These are phyloP conservation scores for Dillenia turbinata DNA, from an alignment of 164 flowering plant genomes.

Conservation along the genomic window DNA sequence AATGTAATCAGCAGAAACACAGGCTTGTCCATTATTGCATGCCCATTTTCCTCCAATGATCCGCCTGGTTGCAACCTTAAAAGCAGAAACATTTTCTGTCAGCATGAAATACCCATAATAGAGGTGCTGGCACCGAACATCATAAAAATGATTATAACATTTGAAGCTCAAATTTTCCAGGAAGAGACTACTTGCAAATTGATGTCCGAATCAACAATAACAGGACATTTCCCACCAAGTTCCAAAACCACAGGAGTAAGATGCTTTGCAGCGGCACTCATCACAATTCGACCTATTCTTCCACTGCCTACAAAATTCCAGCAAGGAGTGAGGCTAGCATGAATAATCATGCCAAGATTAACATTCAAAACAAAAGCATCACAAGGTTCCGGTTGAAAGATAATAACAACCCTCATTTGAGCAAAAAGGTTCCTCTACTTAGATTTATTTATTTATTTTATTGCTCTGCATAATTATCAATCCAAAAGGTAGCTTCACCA, in stretches of 20 bases:
- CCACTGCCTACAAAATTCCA: constrained; percentile 52
- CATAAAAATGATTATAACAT: neutral
- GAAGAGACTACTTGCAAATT: constrained; percentile 48
- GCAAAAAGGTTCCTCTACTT: too few relatives aligned
- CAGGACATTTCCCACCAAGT: constrained; percentile 97
- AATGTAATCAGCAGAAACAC: constrained; percentile 57
- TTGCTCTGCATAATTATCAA: too few relatives aligned
- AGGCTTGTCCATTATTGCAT: constrained; percentile 71
- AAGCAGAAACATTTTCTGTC: constrained; percentile 6
- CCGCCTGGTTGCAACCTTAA: constrained; percentile 66
- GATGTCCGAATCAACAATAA: constrained; percentile 65
- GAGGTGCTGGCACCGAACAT: neutral
- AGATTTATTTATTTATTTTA: too few relatives aligned
- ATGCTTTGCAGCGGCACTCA: constrained; percentile 95
- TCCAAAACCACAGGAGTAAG: constrained; percentile 92
- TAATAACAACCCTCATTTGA: too few relatives aligned
- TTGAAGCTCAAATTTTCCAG: neutral
- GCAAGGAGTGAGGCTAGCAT: neutral
- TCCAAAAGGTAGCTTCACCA: too few relatives aligned
- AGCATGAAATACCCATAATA: neutral
- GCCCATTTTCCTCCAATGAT: constrained; percentile 67
- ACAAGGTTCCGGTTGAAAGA: neutral
- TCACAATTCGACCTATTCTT: constrained; percentile 75
- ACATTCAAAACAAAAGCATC: constrained; percentile 1
- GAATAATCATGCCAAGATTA: neutral